These are phyloP conservation scores for Amphirosellinia nigrospora DNA, from an alignment of 495 filamentous ascomycete genomes.

Conservation along the genomic window DNA sequence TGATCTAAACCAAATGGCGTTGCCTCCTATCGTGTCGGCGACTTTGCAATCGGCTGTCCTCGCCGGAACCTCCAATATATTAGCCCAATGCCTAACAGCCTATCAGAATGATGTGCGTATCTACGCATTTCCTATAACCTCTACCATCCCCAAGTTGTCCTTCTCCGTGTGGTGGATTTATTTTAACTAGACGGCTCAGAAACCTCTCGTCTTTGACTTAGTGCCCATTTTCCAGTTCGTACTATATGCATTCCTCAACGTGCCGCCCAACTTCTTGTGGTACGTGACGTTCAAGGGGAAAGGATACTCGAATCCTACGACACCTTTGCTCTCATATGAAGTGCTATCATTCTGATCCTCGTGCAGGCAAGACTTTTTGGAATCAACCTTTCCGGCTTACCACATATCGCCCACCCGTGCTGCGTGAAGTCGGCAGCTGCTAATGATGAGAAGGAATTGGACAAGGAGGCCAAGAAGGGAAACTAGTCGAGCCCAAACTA, in stretches of 20 bases:
- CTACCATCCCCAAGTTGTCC: background rate
- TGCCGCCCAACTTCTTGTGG: slow-evolving; percentile 90
- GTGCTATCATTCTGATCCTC: background rate
- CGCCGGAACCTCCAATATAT: slow-evolving; percentile 75
- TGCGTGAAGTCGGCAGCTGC: slow-evolving; percentile 46
- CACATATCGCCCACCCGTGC: slow-evolving; percentile 44
- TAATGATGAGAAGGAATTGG: slow-evolving; percentile 49
- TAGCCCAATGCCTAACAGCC: slow-evolving; percentile 79
- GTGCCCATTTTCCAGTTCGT: slow-evolving; percentile 77
- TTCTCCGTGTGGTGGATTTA: background rate
- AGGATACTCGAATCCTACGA: background rate
- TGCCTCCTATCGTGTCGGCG: slow-evolving; percentile 65
- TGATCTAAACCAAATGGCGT: slow-evolving; percentile 34
- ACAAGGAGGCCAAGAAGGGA: slow-evolving; percentile 46
- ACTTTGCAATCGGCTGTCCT: slow-evolving; percentile 76
- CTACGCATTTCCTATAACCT: background rate
- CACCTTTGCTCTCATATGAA: background rate
- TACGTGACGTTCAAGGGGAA: slow-evolving; percentile 48
- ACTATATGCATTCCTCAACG: slow-evolving; percentile 73
- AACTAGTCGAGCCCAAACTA: slow-evolving; percentile 57
- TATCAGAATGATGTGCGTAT: slow-evolving; percentile 66
- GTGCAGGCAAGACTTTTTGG: slow-evolving; percentile 57
- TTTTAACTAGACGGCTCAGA: slow-evolving; percentile 44
- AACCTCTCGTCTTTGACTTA: slow-evolving; percentile 60
- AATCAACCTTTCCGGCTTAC: slow-evolving; percentile 55